Evolutionary conservation across 2,329 filamentous ascomycete species (phyloP).

Genomic region (Xylariaceae sp.): DNA sequence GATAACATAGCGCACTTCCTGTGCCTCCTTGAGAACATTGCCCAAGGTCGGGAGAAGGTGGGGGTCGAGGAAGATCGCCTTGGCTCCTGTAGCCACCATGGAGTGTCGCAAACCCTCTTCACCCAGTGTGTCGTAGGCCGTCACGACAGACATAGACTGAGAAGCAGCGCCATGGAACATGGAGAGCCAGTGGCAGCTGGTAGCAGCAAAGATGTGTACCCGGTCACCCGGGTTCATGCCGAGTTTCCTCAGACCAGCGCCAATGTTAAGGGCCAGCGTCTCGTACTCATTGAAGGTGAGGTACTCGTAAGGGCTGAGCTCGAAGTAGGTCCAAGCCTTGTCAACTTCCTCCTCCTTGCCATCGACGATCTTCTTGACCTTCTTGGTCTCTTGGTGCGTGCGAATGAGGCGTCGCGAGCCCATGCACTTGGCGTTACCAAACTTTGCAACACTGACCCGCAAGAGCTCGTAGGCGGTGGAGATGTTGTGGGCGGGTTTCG

Average conservation of each 20-base stretch:
- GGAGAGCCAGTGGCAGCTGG: conserved; percentile 51
- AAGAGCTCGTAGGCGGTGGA: conserved; percentile 73
- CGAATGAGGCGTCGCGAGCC: conserved; percentile 69
- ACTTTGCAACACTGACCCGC: conserved; percentile 58
- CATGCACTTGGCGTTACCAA: conserved; percentile 59
- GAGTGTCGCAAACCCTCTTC: conserved; percentile 68
- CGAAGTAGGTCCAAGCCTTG: conserved; percentile 86
- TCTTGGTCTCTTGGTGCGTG: conserved; percentile 78
- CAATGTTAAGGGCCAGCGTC: conserved; percentile 60
- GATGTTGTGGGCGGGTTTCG: conserved; percentile 58
- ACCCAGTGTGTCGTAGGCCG: conserved; percentile 70
- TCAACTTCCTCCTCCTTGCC: conserved; percentile 73
- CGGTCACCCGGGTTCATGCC: conserved; percentile 64
- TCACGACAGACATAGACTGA: conserved; percentile 75
- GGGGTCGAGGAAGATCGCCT: conserved; percentile 70
- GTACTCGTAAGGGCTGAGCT: conserved; percentile 74
- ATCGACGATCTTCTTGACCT: conserved; percentile 82
- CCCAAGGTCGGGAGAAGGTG: conserved; percentile 56
- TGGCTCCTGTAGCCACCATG: conserved; percentile 63
- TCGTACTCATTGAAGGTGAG: conserved; percentile 75
- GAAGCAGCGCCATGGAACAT: conserved; percentile 53
- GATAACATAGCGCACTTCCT: conserved; percentile 47
- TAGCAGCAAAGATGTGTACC: conserved; percentile 76
- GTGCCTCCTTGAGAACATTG: conserved; percentile 49
- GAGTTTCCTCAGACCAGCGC: conserved; percentile 65